Percentiles rank a stretch among this genome's conserved stretches.
phyloP scores from a whole-genome alignment of 75 land plant genomes.

The Chamaecyparis obtusa region DNA sequence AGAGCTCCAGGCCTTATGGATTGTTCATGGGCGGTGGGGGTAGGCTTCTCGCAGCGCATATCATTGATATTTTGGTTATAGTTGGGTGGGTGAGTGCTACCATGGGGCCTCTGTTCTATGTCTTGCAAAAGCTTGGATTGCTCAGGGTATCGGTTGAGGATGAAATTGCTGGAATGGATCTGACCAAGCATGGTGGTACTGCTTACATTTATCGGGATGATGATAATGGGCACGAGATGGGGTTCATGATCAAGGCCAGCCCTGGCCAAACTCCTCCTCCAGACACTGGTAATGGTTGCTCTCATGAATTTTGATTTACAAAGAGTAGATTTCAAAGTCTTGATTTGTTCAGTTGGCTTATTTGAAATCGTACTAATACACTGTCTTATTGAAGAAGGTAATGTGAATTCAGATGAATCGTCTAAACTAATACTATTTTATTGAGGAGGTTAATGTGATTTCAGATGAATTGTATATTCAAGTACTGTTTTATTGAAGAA shows the following conservation, averaged over 20 bases:
- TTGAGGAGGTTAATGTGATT: too few species aligned
- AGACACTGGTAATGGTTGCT: background rate
- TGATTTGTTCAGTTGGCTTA: too few species aligned
- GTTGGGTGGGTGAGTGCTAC: conserved; percentile 53
- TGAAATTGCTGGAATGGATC: conserved; percentile 67
- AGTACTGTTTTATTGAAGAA: too few species aligned
- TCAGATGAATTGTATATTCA: too few species aligned
- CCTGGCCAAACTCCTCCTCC: background rate
- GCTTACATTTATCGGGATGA: conserved; percentile 45
- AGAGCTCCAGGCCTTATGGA: conserved; percentile 36
- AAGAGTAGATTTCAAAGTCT: too few species aligned
- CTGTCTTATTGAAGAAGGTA: too few species aligned
- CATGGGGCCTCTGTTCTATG: conserved; percentile 57
- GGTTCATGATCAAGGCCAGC: conserved; percentile 26
- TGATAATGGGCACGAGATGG: conserved; percentile 1
- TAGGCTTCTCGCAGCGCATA: conserved; percentile 43
- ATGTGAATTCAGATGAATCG: too few species aligned
- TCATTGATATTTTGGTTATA: conserved; percentile 43
- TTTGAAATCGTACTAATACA: too few species aligned
- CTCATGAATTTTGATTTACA: too few species aligned
- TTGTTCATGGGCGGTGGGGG: conserved; percentile 71
- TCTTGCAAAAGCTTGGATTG: conserved; percentile 30
- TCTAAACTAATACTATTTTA: too few species aligned
- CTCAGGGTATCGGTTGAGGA: conserved; percentile 51
- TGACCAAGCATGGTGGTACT: conserved; percentile 54